phyloP scores from a whole-genome alignment of 2,329 filamentous ascomycete genomes.

The Trichoderma sp. region DNA sequence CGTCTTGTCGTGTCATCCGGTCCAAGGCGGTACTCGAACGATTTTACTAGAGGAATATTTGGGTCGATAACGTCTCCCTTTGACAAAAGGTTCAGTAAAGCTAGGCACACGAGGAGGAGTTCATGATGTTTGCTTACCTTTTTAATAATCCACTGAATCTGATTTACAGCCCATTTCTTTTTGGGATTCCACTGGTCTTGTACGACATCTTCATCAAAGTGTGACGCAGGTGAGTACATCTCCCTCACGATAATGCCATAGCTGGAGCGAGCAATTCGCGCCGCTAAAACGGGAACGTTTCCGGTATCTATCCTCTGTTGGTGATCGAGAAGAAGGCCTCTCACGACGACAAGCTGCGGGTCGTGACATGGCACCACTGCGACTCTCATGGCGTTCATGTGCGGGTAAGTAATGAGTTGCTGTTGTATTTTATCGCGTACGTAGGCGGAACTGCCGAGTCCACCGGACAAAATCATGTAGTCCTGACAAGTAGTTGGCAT shows the following conservation, averaged over 20 bases:
- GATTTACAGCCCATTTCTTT: conserved; percentile 40
- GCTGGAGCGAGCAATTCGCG: conserved; percentile 42
- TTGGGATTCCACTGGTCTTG: conserved; percentile 30
- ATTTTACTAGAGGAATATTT: conserved; percentile 23
- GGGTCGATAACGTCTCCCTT: background rate
- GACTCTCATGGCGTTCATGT: conserved; percentile 37
- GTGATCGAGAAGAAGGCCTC: conserved; percentile 51
- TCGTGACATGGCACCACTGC: conserved; percentile 47
- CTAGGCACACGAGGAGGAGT: background rate
- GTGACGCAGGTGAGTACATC: conserved; percentile 36
- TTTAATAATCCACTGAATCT: conserved; percentile 44
- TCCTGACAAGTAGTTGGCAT: background rate
- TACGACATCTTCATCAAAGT: conserved; percentile 37
- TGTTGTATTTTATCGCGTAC: background rate
- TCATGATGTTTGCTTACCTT: conserved; percentile 29
- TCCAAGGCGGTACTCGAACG: conserved; percentile 36
- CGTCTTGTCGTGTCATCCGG: conserved; percentile 33
- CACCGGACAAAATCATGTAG: background rate
- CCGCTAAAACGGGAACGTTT: conserved; percentile 42
- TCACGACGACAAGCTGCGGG: conserved; percentile 54
- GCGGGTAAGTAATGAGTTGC: conserved; percentile 24
- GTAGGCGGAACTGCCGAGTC: background rate
- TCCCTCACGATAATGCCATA: conserved; percentile 43
- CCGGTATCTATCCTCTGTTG: conserved; percentile 46
- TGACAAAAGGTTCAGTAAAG: background rate